Base-by-base conservation (phyloP, 192 early-diverging fungal genomes). In the Coemansia sp. region DNA sequence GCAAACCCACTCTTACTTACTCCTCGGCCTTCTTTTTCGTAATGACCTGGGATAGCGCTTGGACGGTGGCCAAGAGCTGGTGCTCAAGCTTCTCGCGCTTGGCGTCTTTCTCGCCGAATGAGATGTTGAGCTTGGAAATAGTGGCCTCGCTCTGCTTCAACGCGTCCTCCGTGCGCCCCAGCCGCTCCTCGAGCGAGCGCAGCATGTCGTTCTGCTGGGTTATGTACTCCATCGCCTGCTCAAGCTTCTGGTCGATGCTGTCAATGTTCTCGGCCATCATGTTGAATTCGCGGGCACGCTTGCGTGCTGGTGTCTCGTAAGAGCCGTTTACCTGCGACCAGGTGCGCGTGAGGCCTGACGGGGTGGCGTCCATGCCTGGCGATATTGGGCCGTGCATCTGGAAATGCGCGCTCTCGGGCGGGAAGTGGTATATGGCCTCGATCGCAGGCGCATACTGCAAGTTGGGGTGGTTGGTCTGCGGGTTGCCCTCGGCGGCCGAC, bases 401-500 rank as follows among this genome's bases (percentile, higher is more conserved):
- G 62, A 65, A 77, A n/a, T 63, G 65, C 32, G 73, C 60, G 58
- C 62, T 57, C 40, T 82, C 80, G 22, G 80, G 80, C 36, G 75
- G 75, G 69, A 82, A 82, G 50, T 72, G 71, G 68, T 82, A 82
- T 61, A 82, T 82, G 56, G 59, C 50, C 69, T 82, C 80, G 36
- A 82, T 82, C 11, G 75, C 67, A 36, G 42, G 36, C 13, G 80
- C 75, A 56, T 77, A 82, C 72, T 76, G 80, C 64, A 77, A 49
- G 50, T 70, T 74, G 25, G 50, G 68, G 38, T 66, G 75, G 59
- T 58, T 62, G 10, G 62, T 42, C 9, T 71, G 70, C 45, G 74
- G 71, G 61, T 82, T 71, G 55, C 75, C 75, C n/a, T 82, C 79
- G 60, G 87, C 87, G 50, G 89, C 78, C n/a, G 85, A 76, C 36